phyloP scores from a whole-genome alignment of 495 filamentous ascomycete genomes.

The Daldinia bambusicola region DNA sequence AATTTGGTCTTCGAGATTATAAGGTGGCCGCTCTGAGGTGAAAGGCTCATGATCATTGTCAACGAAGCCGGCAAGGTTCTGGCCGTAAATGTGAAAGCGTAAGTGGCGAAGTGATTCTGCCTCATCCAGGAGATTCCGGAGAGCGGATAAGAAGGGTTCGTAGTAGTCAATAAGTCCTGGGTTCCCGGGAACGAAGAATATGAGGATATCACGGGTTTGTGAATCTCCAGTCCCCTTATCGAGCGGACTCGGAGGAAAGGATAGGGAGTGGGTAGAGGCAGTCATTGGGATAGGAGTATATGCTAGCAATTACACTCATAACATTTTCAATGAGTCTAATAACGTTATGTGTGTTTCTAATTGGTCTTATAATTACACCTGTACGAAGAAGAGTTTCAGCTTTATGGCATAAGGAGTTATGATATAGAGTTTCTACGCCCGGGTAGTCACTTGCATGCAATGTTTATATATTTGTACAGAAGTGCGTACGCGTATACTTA shows the following conservation, averaged over 20 bases:
- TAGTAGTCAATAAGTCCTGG: constrained; percentile 90
- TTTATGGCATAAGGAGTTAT: too few species aligned
- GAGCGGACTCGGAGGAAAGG: constrained; percentile 31
- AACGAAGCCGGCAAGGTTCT: constrained; percentile 79
- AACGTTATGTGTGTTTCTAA: too few species aligned
- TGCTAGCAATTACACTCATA: neutral
- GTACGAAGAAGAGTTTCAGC: too few species aligned
- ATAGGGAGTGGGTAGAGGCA: constrained; percentile 29
- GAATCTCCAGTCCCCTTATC: constrained; percentile 7
- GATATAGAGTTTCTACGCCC: too few species aligned
- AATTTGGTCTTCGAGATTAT: constrained; percentile 73
- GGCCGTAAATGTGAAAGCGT: constrained; percentile 70
- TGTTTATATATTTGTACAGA: too few species aligned
- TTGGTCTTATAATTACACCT: too few species aligned
- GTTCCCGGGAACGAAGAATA: constrained; percentile 83
- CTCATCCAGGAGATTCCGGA: constrained; percentile 52
- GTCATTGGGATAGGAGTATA: neutral
- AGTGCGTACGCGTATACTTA: too few species aligned
- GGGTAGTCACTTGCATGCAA: too few species aligned
- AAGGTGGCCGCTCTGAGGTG: constrained; percentile 50
- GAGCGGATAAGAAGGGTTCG: constrained; percentile 67
- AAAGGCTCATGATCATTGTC: constrained; percentile 58
- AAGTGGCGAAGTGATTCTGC: constrained; percentile 22
- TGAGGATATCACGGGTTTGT: constrained; percentile 46
- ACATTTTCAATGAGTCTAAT: neutral